Base-by-base conservation (phyloP, 1,284 basidiomycete genomes). In the Ganoderma sp. region DNA sequence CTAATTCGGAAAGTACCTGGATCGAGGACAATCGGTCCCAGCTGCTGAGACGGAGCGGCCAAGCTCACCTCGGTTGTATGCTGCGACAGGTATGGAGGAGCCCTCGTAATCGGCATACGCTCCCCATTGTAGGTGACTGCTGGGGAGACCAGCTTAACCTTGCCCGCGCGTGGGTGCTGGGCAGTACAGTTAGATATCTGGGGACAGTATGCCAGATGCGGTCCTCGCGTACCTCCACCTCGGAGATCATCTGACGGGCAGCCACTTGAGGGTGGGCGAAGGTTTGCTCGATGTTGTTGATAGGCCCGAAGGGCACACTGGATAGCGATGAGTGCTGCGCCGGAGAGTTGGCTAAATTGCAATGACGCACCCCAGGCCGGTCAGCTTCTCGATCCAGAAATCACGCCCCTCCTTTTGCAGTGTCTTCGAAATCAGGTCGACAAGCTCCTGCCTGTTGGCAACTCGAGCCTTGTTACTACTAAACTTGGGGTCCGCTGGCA, bases 201-300 rank as follows among this genome's bases (percentile, higher is more conserved):
- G 42, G 15, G 3, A 57, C 14, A 54, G 66, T 39, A 61, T 65
- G 32, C 68, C 41, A 22, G 43, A 70, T 68, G 75, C 78, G 57
- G 77, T 78, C 39, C 2, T 19, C n/a, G 79, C 81, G 67, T 75
- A 88, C 88, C 68, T 92, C 84, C 32, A 94, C 82, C 73, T 90
- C 88, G 43, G 86, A 82, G 1, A 87, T 85, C 59, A 90, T 84
- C 45, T 82, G 81, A 43, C 92, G 81, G 10, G 90, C 91, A 65
- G 89, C 75, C 2, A 89, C 93, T 81, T 99, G 97, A 2, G 95
- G 94, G 81, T 98, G 97, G 56, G 89, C 87, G 77, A 98, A 98
- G 0, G 97, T 97, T 77, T 96, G 90, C 61, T 85, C 78, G 71
- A 99, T 95, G 74, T 96, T 93, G 79, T 98, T 97, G 82, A 99